Base-by-base conservation (phyloP, 129 eudicot genomes). In the Chrysanthemum makinoi region DNA sequence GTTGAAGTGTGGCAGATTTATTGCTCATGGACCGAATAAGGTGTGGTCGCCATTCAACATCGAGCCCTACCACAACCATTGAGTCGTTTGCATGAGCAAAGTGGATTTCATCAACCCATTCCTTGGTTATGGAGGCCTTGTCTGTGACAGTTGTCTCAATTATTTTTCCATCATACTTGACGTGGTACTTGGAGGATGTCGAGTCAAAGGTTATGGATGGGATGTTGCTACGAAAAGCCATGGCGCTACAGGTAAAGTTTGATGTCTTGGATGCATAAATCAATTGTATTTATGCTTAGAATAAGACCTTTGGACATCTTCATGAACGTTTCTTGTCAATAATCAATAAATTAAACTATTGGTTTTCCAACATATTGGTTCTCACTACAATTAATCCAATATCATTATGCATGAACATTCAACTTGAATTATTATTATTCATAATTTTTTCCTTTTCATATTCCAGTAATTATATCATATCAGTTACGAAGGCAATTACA, bases 1-100 rank as follows among this genome's bases (percentile, higher is more conserved):
- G 83, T 70, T 86, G 96, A 0, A 92, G 65, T 0, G 91, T 89
- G 15, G 95, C 95, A 0, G 89, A 77, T 53, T 83, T 88, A 65
- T 88, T 88, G 82, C 82, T 84, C 88, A 82, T 83, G 17, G n/a
- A 72, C 0, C 75, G 47, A 18, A 61, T 39, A 0, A 5, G 46
- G 54, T 87, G 84, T 16, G 95, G 97, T 20, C 85, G 76, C 91
- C 97, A 91, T 43, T 88, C 92, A 0, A 79, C 71, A 66, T 91
- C 95, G 3, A 91, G 66, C 5, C 97, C 97, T 0, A 88, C 97
- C 9, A 88, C 88, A 17, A 81, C 83, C 10, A 68, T 77, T 16
- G 71, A 52, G 17, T 28, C n/a, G 51, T 49, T 52, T 26, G 56
- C 68, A n/a, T 82, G 67, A 26, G 66, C 18, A 22, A 63, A 26